These are phyloP conservation scores for Ophiostoma piceae DNA, from an alignment of 2,329 filamentous ascomycete genomes.

Conservation along the genomic window DNA sequence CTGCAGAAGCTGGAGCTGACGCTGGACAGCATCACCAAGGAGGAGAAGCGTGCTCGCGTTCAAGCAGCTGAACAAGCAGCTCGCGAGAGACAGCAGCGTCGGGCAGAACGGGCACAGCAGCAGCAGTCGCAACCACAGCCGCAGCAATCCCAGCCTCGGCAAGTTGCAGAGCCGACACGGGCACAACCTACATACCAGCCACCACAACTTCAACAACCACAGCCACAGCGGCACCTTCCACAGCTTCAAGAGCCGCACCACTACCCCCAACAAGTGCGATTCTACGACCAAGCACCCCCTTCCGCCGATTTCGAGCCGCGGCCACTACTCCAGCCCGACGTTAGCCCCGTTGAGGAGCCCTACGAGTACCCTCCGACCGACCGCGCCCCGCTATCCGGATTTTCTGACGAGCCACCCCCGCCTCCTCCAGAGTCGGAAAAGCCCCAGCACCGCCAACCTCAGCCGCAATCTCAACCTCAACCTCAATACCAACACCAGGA, in stretches of 20 bases:
- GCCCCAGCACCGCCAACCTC: slow-evolving; percentile 26
- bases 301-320: slow-evolving; percentile 30
- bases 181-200: not conserved
- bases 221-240: not conserved
- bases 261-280: slow-evolving; percentile 32
- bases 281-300: slow-evolving; percentile 32
- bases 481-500: slow-evolving; percentile 19
- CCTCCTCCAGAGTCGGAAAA: slow-evolving; percentile 29
- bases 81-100: slow-evolving; percentile 52
- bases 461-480: slow-evolving; percentile 27
- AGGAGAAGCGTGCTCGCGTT: slow-evolving; percentile 82
- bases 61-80: slow-evolving; percentile 73
- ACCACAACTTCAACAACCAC: slow-evolving; percentile 9
- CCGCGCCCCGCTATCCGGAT: slow-evolving; percentile 33
- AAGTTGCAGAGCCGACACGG: not conserved
- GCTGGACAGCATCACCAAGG: slow-evolving; percentile 87
- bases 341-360: slow-evolving; percentile 26
- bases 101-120: slow-evolving; percentile 18
- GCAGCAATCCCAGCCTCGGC: not conserved
- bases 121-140: slow-evolving; percentile 15
- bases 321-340: slow-evolving; percentile 27
- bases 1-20: slow-evolving; percentile 90
- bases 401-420: slow-evolving; percentile 31
- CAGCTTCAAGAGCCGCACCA: slow-evolving; percentile 24
- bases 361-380: slow-evolving; percentile 26